Conservation (phyloP, 352 stramenopile species). For the Pythium aphanidermatum region DNA sequence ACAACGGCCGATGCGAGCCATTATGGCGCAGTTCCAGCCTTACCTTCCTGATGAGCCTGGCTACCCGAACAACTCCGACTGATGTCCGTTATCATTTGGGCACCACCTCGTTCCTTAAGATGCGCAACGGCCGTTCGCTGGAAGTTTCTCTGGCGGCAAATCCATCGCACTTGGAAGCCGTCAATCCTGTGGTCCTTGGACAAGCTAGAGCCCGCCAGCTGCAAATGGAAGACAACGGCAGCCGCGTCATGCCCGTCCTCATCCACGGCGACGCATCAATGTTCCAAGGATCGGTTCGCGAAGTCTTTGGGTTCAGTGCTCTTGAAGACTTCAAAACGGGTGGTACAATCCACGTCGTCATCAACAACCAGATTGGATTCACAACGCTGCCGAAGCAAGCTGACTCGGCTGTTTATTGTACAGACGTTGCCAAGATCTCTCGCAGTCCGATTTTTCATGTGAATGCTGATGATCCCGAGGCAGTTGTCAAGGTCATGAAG, state of each 20-base stretch:
- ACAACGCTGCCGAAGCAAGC: slow-evolving; percentile 98
- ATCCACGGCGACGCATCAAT: slow-evolving; percentile 97
- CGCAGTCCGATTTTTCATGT: slow-evolving; percentile 91
- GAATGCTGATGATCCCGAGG: slow-evolving; percentile 98
- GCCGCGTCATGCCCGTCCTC: slow-evolving; percentile 94
- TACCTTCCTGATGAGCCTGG: slow-evolving; percentile 81
- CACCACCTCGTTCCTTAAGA: slow-evolving; percentile 65
- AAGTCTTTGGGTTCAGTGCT: slow-evolving; percentile 79
- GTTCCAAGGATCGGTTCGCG: slow-evolving; percentile 77
- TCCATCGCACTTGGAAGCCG: slow-evolving; percentile 98
- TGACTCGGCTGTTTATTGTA: slow-evolving; percentile 96
- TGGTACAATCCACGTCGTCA: slow-evolving; percentile 98
- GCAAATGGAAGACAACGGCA: slow-evolving; percentile 66
- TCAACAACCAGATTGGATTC: slow-evolving; percentile 99
- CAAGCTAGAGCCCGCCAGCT: slow-evolving; percentile 94
- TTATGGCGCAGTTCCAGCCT: slow-evolving; percentile 88
- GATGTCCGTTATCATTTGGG: slow-evolving; percentile 87
- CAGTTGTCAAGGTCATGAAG: slow-evolving; percentile 89
- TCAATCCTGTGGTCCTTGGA: slow-evolving; percentile 96
- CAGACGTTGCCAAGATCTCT: slow-evolving; percentile 97
- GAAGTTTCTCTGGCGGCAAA: slow-evolving; percentile 94
- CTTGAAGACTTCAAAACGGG: slow-evolving; percentile 95
- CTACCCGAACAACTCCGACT: slow-evolving; percentile 85
- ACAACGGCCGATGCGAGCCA: slow-evolving; percentile 93
- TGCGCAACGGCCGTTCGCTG: slow-evolving; percentile 53